phyloP scores from a whole-genome alignment of 2,329 filamentous ascomycete species.

The Pseudocercospora musae region DNA sequence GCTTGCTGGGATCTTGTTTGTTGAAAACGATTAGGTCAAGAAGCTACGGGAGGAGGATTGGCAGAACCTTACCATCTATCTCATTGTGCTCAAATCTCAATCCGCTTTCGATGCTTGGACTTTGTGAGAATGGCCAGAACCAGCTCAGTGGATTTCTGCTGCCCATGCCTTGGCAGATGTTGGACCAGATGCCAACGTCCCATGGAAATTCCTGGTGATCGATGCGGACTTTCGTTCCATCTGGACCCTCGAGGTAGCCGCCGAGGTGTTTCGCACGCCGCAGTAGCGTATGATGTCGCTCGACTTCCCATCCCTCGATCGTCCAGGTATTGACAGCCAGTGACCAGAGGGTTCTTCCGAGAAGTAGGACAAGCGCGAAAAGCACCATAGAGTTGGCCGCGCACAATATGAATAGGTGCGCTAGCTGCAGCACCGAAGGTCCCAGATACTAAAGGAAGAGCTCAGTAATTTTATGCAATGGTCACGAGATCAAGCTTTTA shows the following conservation, averaged over 20 bases:
- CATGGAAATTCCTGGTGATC: conserved; percentile 75
- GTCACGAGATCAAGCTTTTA: conserved; percentile 6
- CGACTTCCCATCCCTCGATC: conserved; percentile 72
- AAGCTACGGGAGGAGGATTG: conserved; percentile 34
- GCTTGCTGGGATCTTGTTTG: conserved; percentile 34
- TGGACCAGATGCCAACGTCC: conserved; percentile 71
- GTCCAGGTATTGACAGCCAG: conserved; percentile 70
- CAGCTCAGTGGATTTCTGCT: conserved; percentile 63
- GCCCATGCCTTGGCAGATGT: conserved; percentile 74
- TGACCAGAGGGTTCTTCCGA: conserved; percentile 59
- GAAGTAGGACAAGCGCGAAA: conserved; percentile 62
- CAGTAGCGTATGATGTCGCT: conserved; percentile 46
- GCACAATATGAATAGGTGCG: conserved; percentile 59
- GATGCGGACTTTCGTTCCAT: conserved; percentile 54
- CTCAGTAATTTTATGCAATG: not conserved
- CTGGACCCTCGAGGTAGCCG: conserved; percentile 55
- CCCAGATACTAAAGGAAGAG: conserved; percentile 59
- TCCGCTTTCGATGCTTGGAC: conserved; percentile 52
- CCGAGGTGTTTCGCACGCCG: conserved; percentile 50
- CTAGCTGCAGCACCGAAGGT: conserved; percentile 58
- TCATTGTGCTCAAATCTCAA: conserved; percentile 68
- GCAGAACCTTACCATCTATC: conserved; percentile 58
- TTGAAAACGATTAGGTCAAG: conserved; percentile 35
- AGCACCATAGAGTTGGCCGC: conserved; percentile 58
- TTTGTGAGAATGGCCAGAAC: conserved; percentile 64